Evolutionary conservation across 768 basidiomycete genomes (phyloP).

Genomic region (Dentipellis sp.): DNA sequence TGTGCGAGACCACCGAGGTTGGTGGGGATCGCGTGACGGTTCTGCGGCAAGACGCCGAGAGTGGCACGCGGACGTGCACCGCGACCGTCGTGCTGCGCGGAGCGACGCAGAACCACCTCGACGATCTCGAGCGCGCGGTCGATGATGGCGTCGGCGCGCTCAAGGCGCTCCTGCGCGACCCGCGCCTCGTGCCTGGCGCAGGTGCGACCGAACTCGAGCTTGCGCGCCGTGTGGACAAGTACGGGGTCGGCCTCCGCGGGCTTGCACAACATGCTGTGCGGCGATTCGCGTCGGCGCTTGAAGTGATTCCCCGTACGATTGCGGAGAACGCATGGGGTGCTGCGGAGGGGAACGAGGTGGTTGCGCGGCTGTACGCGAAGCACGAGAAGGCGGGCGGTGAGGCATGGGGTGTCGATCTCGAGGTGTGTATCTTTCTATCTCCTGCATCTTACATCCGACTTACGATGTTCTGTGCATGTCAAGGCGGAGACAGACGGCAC

Average conservation of each 20-base stretch:
- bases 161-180: constrained; percentile 85
- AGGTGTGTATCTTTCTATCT: constrained; percentile 52
- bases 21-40: constrained; percentile 98
- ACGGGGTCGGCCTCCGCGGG: constrained; percentile 83
- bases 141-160: constrained; percentile 97
- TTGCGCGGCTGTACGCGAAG: constrained; percentile 84
- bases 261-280: constrained; percentile 91
- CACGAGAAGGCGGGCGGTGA: constrained; percentile 72
- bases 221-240: constrained; percentile 73
- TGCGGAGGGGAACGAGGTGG: constrained; percentile 87
- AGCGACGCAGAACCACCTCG: constrained; percentile 88
- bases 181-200: constrained; percentile 85
- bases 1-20: constrained; percentile 93
- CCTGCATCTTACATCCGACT: neutral
- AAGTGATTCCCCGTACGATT: constrained; percentile 85
- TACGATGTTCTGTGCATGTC: no score
- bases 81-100: constrained; percentile 94
- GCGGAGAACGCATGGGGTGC: constrained; percentile 93
- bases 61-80: constrained; percentile 70
- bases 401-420: constrained; percentile 81
- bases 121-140: constrained; percentile 92
- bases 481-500: constrained; percentile 79
- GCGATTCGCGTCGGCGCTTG: constrained; percentile 80
- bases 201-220: constrained; percentile 93
- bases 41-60: constrained; percentile 58